Evolutionary conservation across 371 early-diverging fungal species (phyloP), one percentile per base, ranked within the genome.

Genomic region (Mucor racemosus): DNA sequence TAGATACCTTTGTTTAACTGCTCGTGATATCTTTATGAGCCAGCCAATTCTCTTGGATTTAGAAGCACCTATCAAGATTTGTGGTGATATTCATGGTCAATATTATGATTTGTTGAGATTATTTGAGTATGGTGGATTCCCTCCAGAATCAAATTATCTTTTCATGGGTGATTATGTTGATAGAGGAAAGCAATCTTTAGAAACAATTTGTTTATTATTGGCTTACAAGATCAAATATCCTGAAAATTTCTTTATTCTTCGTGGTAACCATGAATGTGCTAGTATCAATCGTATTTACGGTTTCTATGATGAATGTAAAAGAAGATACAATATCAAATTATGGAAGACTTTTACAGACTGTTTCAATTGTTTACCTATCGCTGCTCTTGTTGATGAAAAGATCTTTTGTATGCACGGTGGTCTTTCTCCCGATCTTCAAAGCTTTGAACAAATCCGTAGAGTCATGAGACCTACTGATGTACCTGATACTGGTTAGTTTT

Each of bases 401-500:
- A 96, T 97, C 59, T 95, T 99, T 69, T 95, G 97, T 78, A 95
- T 99, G 79, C 99, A 99, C 76, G 99, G 99, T 33, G 99, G 99
- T 33, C 87, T 99, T 35, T 97, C 98, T 7, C 99, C 99, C 3
- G 89, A 87, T 62, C 79, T 92, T n/a, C 83, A 84, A 53, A 92
- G 85, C 64, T 91, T 99, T 91, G 97, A 98, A 69, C 95, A 99
- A 76, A 97, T 98, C 63, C 88, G 92, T 54, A 86, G 88, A 38
- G 90, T 99, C 11, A 80, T 87, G 76, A 84, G 97, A 53, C 99
- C 99, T 5, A 93, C 94, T n/a, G 99, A 99, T 72, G 94, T 99
- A 8, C 99, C 99, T 19, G 99, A 99, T 74, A 75, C 77, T 36
- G 80, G 79, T 77, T 67, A 59, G 35, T 11, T n/a, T 14, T n/a